Evolutionary conservation across 2,329 filamentous ascomycete species (phyloP), one percentile per base, ranked within the genome.

Genomic region (Orbilia javanica): DNA sequence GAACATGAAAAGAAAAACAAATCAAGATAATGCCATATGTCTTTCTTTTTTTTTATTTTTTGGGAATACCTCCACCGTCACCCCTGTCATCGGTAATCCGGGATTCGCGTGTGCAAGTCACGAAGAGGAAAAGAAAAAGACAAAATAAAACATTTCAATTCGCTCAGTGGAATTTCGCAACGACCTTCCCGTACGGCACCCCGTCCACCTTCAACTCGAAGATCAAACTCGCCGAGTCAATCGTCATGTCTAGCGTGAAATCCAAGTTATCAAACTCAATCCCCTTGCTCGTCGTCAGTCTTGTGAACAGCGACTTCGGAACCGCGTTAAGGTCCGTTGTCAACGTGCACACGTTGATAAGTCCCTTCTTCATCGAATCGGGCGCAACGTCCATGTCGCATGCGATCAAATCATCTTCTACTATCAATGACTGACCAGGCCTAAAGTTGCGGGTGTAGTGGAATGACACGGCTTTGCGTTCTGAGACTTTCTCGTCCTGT

Each of bases 381-480:
- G 90, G 91, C 4, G 90, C 90, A 65, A 87, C 86, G 79, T 94
- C 91, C 2, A 88, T 87, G 71, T 92, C 91, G 81, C 90, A 93
- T 3, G 91, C 91, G 77, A 94, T 93, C 42, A 95, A 85, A 81
- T 95, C 92, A 83, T 95, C 92, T 64, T 92, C 92, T 4, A 95
- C 92, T 3, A 93, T 84, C 5, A 94, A 87, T 0, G 90, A 92
- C 84, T 94, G 92, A 0, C 91, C 90, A 0, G 92, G 91, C 0
- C 92, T 89, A 85, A 95, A 95, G 84, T 94, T 95, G 79, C 92
- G 90, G 2, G 92, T 94, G 84, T 94, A 95, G 85, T 94, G 92
- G 84, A 95, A 94, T 1, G 91, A 91, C 74, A 94, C 91, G 0
- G 92, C 92, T 0, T 88, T 87, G 0, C 89, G 86, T n/a, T 92